phyloP scores from a whole-genome alignment of 2,329 filamentous ascomycete species.

The Xylaria arbuscula region DNA sequence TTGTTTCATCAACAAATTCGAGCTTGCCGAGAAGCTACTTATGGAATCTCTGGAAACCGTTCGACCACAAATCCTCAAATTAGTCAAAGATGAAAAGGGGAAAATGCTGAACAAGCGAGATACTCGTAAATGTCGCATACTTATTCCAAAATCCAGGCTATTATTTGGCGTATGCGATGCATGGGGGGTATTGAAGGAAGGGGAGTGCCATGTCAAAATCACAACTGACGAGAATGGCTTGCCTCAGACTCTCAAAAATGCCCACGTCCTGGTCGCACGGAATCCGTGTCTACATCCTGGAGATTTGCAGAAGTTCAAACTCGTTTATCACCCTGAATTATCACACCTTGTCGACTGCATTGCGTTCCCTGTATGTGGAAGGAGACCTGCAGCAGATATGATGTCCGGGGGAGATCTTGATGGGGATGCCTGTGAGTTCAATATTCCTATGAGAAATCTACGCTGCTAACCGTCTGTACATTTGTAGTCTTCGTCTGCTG shows the following conservation, averaged over 20 bases:
- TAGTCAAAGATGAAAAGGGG: conserved; percentile 19
- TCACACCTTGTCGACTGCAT: conserved; percentile 30
- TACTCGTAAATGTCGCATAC: conserved; percentile 22
- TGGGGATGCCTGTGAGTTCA: conserved; percentile 22
- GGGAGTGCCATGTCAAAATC: conserved; percentile 28
- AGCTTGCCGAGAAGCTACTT: conserved; percentile 25
- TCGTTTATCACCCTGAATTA: conserved; percentile 15
- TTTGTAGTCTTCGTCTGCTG: conserved; percentile 27
- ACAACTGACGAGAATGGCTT: conserved; percentile 28
- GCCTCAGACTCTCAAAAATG: conserved; percentile 20
- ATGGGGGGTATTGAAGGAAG: conserved; percentile 24
- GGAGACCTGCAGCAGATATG: conserved; percentile 29
- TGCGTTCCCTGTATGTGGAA: conserved; percentile 24
- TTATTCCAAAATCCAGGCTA: conserved; percentile 22
- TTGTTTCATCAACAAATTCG: conserved; percentile 22
- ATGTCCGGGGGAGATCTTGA: conserved; percentile 31
- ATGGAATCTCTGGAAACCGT: conserved; percentile 24
- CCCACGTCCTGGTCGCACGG: conserved; percentile 26
- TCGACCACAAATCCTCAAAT: conserved; percentile 17
- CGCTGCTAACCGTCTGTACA: not conserved
- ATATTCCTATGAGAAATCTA: not conserved
- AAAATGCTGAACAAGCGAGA: conserved; percentile 26
- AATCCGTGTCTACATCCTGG: conserved; percentile 31
- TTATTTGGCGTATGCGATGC: conserved; percentile 29
- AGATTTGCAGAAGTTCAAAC: conserved; percentile 28